Base-by-base conservation (phyloP, 768 basidiomycete species). In the Lactarius vividus region DNA sequence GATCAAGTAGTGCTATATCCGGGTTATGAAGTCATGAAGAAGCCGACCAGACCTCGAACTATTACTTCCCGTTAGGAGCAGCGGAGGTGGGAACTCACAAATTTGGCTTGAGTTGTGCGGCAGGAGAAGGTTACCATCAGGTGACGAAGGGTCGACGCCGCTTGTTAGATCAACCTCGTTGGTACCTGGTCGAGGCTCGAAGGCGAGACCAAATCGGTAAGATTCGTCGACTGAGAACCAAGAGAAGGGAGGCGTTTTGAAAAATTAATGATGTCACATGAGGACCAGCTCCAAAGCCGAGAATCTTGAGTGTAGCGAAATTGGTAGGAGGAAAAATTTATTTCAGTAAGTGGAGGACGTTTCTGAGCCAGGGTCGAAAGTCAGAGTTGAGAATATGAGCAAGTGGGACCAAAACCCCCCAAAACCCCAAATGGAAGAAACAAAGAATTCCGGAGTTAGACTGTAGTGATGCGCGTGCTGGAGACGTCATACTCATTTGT, bases 401-500 rank as follows among this genome's bases (percentile, higher is more conserved):
- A 26, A 15, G 4, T 26, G 13, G 26, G 13, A 7, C 23, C 6
- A 15, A 26, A 13, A 26, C 5, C 23, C 49, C 5, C 49, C 49
- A 13, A 28, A 52, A 26, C 23, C 15, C 49, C 46, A 55, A 42
- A 65, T 61, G 16, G 44, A 57, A 57, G 20, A 54, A 54, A 54
- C 18, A 55, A 31, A 55, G 16, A 31, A n/a, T 2, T 46, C 60
- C 33, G 33, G 37, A 31, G 61, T 61, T 66, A 61, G 61, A 57
- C 20, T 26, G n/a, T 49, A 57, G 44, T 28, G 20, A 56, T 55
- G 53, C 13, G 26, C 23, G 11, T 26, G 49, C 49, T 52, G 49
- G 26, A 20, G 46, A 44, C n/a, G 59, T 64, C 54, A 39, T 61
- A 39, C 54, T 49, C 52, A 60, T 60, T 60, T 54, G 31, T 56